Evolutionary conservation across 352 stramenopile genomes (phyloP), one percentile per base, ranked within the genome.

Genomic region (Pythium coloratum): DNA sequence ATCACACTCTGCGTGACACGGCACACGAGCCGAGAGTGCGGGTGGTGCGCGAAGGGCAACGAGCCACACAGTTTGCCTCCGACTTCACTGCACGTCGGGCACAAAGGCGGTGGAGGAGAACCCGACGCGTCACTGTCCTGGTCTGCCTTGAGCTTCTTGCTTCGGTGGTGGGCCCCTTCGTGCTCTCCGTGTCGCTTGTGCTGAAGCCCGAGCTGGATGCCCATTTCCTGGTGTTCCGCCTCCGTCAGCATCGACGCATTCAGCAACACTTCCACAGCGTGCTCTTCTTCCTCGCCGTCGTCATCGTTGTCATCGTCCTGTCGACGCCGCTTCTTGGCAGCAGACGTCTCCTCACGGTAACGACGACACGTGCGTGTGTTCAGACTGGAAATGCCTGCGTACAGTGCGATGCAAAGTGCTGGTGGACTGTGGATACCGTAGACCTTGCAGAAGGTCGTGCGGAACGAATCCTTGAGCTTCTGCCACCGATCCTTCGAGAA

Each of bases 11-110:
- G 76, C 0, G 85, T 94, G 46, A 96, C 70, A 14, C 86, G 84
- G 62, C 88, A 96, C 44, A 96, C 78, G 30, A 96, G 72, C 38
- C 85, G 76, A 47, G 88, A 94, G 66, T 93, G 88, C n/a, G 88
- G 82, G 47, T 95, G 88, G 55, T 91, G 89, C 26, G 84, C 82
- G 53, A 92, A 91, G 20, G 88, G 88, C 6, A 96, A 64, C 0
- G 64, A 65, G 36, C 53, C 38, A 55, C 78, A 89, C 18, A 94
- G 65, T 36, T 82, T 77, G 28, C 82, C 85, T 24, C 86, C 86
- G 8, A 93, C 62, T 10, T 89, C 81, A 49, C 81, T 92, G 69
- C 88, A 96, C 38, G 81, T 80, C 12, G 88, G 88, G 55, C 88
- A 96, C 34, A 91, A 68, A 14, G 86, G 76, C 18, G 89, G 77